Evolutionary conservation across 345 rosid species (phyloP), one percentile per base, ranked within the genome.

Genomic region (Psidium friedrichsthalianum): DNA sequence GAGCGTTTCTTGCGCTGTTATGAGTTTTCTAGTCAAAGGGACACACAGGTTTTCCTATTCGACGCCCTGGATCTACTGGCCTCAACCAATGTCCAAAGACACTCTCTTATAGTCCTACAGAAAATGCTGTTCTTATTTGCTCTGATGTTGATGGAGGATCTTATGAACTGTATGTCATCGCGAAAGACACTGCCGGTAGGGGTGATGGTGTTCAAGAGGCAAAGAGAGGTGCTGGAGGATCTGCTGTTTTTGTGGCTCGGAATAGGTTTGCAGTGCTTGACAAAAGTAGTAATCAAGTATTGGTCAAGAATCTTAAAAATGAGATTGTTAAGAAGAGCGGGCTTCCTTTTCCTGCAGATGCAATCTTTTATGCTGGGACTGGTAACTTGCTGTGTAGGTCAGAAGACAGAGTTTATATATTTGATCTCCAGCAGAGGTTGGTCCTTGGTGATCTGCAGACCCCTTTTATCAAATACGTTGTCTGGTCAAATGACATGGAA

Each of bases 401-500:
- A 27, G 99, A 97, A 87, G 98, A 95, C 88, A 94, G 94, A 88
- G 97, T 95, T 51, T 90, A 92, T 74, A 91, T 95, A 61, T 97
- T 92, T 91, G 99, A 97, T 91, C 96, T 97, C 84, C 98, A 95
- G 91, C 98, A 95, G 89, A 91, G 94, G 87, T 89, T 95, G 86
- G 94, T 95, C 88, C 91, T 97, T 78, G 98, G 98, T 83, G 98
- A 95, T 54, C 92, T 95, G 51, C 98, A 92, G 84, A 93, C 98
- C 6, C 97, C 98, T 69, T 93, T 90, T 89, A 91, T 95, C 83
- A 94, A 93, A 88, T 97, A 93, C 44, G 93, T 95, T 85, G 94
- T 95, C 59, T 97, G 99, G 99, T 97, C 99, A 40, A 93, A 88
- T 86, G 99, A 95, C 90, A 95, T 93, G 99, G 98, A 94, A 89